These are phyloP conservation scores for Symbiotaphrina buchneri DNA, from an alignment of 495 filamentous ascomycete genomes.

Conservation along the genomic window DNA sequence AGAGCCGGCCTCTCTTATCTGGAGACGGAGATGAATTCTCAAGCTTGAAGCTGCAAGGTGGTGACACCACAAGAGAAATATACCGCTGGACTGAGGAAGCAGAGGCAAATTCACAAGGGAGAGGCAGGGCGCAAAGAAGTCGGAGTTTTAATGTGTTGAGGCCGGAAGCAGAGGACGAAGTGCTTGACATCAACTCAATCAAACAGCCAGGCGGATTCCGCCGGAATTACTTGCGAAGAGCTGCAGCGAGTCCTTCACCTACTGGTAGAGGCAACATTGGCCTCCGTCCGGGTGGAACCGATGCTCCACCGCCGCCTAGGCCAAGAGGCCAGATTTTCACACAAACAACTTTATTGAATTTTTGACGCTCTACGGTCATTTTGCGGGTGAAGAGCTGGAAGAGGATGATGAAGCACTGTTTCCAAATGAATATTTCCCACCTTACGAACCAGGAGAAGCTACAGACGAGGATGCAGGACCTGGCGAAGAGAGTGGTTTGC, in stretches of 20 bases:
- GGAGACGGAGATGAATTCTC: conserved; percentile 76
- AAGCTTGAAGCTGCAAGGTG: conserved; percentile 74
- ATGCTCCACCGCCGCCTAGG: background rate
- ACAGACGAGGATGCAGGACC: conserved; percentile 28
- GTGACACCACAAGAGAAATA: conserved; percentile 81
- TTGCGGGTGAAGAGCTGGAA: conserved; percentile 87
- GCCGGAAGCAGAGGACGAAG: conserved; percentile 54
- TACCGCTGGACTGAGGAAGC: conserved; percentile 87
- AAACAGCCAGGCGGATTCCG: conserved; percentile 85
- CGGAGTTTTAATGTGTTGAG: conserved; percentile 64
- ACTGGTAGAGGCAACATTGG: conserved; percentile 11
- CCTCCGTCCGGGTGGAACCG: conserved; percentile 6
- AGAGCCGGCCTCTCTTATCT: conserved; percentile 1
- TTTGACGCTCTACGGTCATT: conserved; percentile 83
- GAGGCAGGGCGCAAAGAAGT: conserved; percentile 40
- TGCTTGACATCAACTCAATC: conserved; percentile 66
- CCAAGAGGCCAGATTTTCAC: conserved; percentile 41
- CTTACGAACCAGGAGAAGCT: conserved; percentile 30
- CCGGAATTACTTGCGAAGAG: conserved; percentile 60
- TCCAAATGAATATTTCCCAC: conserved; percentile 69
- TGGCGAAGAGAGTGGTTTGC: conserved; percentile 61
- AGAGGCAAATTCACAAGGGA: conserved; percentile 27
- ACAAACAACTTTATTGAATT: conserved; percentile 90
- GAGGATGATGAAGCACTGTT: conserved; percentile 78
- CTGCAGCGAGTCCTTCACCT: conserved; percentile 34